Percentiles rank a stretch among this genome's conserved stretches.
Conservation (phyloP, 345 rosid genomes). For the Eucalyptus paniculata region DNA sequence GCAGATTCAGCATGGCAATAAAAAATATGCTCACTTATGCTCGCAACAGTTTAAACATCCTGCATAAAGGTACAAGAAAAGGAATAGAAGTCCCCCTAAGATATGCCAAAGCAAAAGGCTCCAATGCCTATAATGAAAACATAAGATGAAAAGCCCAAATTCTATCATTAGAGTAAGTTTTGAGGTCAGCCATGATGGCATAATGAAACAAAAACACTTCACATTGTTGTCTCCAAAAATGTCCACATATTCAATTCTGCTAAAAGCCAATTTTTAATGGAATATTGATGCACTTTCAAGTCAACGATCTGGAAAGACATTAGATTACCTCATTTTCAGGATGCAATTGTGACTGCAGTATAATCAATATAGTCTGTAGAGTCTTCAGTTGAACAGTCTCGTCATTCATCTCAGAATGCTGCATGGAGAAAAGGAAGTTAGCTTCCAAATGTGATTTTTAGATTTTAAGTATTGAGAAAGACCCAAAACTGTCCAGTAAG, state of each 20-base stretch:
- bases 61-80: neutral
- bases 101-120: neutral
- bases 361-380: constrained; percentile 81
- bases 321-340: constrained; percentile 75
- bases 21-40: neutral
- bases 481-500: neutral
- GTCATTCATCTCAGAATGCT: constrained; percentile 96
- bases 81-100: neutral
- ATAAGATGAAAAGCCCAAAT: neutral
- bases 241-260: neutral
- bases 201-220: neutral
- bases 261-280: neutral
- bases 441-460: neutral
- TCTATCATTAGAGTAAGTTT: neutral
- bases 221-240: neutral
- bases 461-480: neutral
- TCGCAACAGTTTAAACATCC: neutral
- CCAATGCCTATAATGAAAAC: neutral
- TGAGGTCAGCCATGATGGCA: neutral
- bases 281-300: neutral
- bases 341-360: constrained; percentile 85
- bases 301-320: neutral
- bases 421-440: constrained; percentile 15
- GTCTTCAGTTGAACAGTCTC: constrained; percentile 94
- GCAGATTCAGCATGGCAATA: neutral